Conservation (phyloP, 106 monocot species). For the Phalaenopsis aphrodite region DNA sequence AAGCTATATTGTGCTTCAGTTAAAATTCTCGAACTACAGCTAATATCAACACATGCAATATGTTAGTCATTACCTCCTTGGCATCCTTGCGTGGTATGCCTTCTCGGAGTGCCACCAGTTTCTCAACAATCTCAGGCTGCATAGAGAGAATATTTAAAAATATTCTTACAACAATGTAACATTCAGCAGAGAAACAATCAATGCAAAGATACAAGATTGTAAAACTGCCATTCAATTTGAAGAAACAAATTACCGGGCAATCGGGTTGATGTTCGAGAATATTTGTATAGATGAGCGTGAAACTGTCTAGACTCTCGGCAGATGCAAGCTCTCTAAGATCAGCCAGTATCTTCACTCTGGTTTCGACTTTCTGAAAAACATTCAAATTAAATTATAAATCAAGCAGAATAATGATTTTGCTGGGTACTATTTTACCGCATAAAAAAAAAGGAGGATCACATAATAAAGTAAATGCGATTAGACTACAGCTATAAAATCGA, state of each 20-base stretch:
- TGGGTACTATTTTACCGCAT: not conserved
- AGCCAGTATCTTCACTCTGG: conserved; percentile 60
- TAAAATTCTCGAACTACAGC: no score
- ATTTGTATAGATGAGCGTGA: conserved; percentile 87
- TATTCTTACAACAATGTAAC: not conserved
- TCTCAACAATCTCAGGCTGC: conserved; percentile 97
- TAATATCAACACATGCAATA: not conserved
- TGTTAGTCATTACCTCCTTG: conserved; percentile 63
- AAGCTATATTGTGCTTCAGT: no score
- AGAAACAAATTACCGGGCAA: conserved; percentile 66
- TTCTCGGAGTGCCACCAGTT: conserved; percentile 79
- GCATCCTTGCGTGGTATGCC: conserved; percentile 97
- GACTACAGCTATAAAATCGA: not conserved
- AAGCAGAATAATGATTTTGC: not conserved
- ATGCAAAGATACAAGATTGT: not conserved
- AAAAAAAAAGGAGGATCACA: no score
- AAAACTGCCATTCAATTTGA: conserved; percentile 2
- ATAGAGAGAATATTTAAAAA: not conserved
- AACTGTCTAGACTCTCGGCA: conserved; percentile 87
- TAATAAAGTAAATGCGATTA: not conserved
- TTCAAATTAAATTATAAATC: not conserved
- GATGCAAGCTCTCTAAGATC: conserved; percentile 92
- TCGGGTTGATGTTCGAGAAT: conserved; percentile 95
- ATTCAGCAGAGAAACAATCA: no score
- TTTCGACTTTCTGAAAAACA: conserved; percentile 80